phyloP scores from a whole-genome alignment of 305 asterid species.

The Solanum hybrid region DNA sequence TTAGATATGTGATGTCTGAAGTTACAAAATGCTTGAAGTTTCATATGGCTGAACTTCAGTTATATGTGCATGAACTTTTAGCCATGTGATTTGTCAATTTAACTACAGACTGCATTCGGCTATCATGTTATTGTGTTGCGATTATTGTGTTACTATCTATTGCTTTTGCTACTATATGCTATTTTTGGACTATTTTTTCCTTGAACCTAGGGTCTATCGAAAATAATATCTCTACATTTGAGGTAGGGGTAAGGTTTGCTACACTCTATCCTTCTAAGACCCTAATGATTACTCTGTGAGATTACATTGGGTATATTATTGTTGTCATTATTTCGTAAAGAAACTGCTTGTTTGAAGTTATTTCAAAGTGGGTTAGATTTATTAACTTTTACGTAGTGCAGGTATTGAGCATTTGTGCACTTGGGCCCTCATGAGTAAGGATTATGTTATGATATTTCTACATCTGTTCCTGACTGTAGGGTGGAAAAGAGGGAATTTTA shows the following conservation, averaged over 20 bases:
- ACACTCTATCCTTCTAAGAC: neutral
- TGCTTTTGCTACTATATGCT: neutral
- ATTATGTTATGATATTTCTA: neutral
- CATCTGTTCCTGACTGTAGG: neutral
- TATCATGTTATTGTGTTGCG: neutral
- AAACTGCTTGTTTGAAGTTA: neutral
- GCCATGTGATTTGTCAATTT: neutral
- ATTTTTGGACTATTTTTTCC: neutral
- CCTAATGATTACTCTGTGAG: neutral
- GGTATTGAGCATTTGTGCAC: neutral
- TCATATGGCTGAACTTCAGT: neutral
- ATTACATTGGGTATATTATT: neutral
- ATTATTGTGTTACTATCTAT: neutral
- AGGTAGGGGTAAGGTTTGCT: neutral
- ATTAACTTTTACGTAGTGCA: neutral
- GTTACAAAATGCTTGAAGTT: neutral
- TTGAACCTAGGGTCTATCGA: neutral
- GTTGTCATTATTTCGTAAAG: neutral
- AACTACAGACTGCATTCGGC: neutral
- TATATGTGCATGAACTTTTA: neutral
- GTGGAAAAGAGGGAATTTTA: neutral
- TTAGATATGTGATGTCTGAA: neutral
- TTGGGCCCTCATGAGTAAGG: neutral
- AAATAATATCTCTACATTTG: neutral
- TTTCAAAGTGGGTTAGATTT: neutral